phyloP scores from a whole-genome alignment of 768 basidiomycete genomes.

The Cystoderma amianthinum region DNA sequence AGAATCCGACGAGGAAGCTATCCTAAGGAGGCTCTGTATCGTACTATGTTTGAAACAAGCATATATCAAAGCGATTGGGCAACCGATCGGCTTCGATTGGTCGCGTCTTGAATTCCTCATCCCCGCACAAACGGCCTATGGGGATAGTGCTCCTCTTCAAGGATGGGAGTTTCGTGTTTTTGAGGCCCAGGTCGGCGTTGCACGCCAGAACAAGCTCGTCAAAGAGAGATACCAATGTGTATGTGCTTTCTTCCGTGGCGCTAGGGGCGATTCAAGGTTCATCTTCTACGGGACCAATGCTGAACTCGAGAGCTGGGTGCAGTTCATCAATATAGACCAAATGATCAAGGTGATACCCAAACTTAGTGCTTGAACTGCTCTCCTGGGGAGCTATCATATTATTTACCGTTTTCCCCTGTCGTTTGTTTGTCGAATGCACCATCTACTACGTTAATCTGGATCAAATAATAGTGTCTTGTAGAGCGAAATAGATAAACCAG shows the following conservation, averaged over 20 bases:
- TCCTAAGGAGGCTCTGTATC: slow-evolving; percentile 70
- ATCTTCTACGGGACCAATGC: slow-evolving; percentile 64
- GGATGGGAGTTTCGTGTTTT: slow-evolving; percentile 90
- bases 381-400: too few relatives aligned
- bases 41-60: slow-evolving; percentile 75
- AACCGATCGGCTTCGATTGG: slow-evolving; percentile 75
- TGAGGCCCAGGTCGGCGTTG: slow-evolving; percentile 65
- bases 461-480: too few relatives aligned
- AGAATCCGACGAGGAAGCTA: slow-evolving; percentile 51
- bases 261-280: slow-evolving; percentile 55
- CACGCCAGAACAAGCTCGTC: slow-evolving; percentile 44
- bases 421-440: too few relatives aligned
- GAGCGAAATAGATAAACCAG: too few relatives aligned
- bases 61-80: slow-evolving; percentile 81
- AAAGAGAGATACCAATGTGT: slow-evolving; percentile 74
- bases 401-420: too few relatives aligned
- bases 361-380: slow-evolving; percentile 43
- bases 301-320: slow-evolving; percentile 73
- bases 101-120: slow-evolving; percentile 80
- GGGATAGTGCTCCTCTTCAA: slow-evolving; percentile 60
- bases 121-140: slow-evolving; percentile 47
- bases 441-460: too few relatives aligned
- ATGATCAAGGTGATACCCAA: slow-evolving; percentile 76
- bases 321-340: slow-evolving; percentile 79
- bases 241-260: slow-evolving; percentile 70